Percentiles rank a stretch among this genome's conserved stretches.
Evolutionary conservation across 805 yeast species (phyloP).

Genomic region (Candida hungchunana): DNA sequence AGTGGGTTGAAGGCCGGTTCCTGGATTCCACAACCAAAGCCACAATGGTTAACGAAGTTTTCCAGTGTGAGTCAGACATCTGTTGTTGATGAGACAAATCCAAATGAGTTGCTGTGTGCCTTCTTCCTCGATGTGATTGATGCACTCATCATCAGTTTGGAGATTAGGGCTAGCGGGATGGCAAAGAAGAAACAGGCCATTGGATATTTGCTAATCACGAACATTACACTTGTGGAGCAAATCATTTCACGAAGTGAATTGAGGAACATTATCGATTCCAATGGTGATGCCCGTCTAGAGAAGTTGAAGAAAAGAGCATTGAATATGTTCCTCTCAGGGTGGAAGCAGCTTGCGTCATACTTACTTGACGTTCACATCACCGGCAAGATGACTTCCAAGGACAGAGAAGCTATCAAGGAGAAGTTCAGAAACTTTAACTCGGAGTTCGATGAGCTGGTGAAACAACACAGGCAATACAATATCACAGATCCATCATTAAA

Average conservation of each 20-base stretch:
- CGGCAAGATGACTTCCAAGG: constrained; percentile 57
- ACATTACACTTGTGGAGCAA: constrained; percentile 70
- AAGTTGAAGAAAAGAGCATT: constrained; percentile 69
- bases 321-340: constrained; percentile 65
- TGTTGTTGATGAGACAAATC: constrained; percentile 36
- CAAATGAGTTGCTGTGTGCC: constrained; percentile 53
- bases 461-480: constrained; percentile 58
- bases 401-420: constrained; percentile 78
- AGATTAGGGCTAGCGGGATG: constrained; percentile 45
- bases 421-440: constrained; percentile 77
- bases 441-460: constrained; percentile 73
- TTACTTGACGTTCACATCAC: constrained; percentile 79
- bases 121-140: constrained; percentile 79
- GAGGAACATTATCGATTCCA: constrained; percentile 47
- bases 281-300: constrained; percentile 60
- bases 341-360: constrained; percentile 76
- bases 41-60: constrained; percentile 47
- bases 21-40: constrained; percentile 63
- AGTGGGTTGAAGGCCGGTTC: constrained; percentile 49
- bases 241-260: constrained; percentile 58
- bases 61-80: constrained; percentile 43
- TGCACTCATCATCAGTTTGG: constrained; percentile 60
- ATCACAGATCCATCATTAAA: constrained; percentile 65
- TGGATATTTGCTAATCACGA: constrained; percentile 70
- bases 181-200: constrained; percentile 36